Base-by-base conservation (phyloP, 2,329 filamentous ascomycete genomes). In the Paraphaeosphaeria sporulosa region DNA sequence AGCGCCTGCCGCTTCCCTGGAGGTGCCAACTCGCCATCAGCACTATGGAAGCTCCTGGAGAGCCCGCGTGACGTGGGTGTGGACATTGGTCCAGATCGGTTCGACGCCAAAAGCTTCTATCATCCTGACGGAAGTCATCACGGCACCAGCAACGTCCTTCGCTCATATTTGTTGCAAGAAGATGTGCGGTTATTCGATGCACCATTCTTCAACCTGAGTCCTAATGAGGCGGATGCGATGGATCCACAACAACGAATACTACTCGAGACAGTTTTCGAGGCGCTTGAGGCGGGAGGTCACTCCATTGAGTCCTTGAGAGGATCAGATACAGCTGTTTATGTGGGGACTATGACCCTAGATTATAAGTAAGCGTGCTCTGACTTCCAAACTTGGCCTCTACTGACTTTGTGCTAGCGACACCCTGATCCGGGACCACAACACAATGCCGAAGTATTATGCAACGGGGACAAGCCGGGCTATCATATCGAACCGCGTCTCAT, bases 1-100 rank as follows among this genome's bases (percentile, higher is more conserved):
- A 61, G 69, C 50, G 75, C 71, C 13, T 79, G 76, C 60, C 69
- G 76, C 34, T 69, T 79, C 36, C 76, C 77, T 12, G 76, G 76
- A 19, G 68, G 56, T 8, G 63, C 71, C 21, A 53, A 43, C 30
- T 65, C 42, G 8, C 58, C 61, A 5, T 60, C 59, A 4, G 55
- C 50, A 27, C 50, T 64, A 5, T 62, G 58, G 63, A 50, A 61
- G 32, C 59, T 64, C 7, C 47, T 57, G n/a, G n/a, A n/a, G 15
- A 21, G 27, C 12, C 54, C 51, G 0, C 62, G 65, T 0, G 62
- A 78, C 8, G 75, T 77, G 49, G n/a, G 8, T 15, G 25, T 19
- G 15, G n/a, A 6, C 10, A 34, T 56, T 19, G 30, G 30, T 17
- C 15, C 54, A 2, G 21, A 25, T 15, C 54, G 54, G 4, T 56